phyloP scores from a whole-genome alignment of 345 rosid genomes.

The Hypericum androsaemum region DNA sequence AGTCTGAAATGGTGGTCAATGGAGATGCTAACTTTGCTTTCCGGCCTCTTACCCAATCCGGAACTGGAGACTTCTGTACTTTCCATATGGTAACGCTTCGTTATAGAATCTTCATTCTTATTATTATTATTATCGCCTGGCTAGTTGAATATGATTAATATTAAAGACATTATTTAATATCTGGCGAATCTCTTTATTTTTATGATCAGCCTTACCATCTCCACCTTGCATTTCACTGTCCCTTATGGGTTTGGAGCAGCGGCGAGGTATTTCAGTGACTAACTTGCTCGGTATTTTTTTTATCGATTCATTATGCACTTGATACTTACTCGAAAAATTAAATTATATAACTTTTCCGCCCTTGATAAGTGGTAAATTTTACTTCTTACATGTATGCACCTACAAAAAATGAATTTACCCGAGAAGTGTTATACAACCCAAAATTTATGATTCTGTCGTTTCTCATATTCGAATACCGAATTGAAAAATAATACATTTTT shows the following conservation, averaged over 20 bases:
- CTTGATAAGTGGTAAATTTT: too few relatives aligned
- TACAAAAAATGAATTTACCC: too few relatives aligned
- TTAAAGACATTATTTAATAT: neutral
- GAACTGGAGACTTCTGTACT: conserved; percentile 57
- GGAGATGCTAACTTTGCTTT: conserved; percentile 40
- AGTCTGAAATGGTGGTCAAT: conserved; percentile 68
- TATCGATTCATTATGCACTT: too few relatives aligned
- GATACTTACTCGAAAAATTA: too few relatives aligned
- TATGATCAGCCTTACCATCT: conserved; percentile 29
- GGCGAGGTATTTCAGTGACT: conserved; percentile 23
- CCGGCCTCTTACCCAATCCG: conserved; percentile 50
- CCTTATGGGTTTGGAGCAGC: conserved; percentile 40
- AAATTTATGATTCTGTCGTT: too few relatives aligned
- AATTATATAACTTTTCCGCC: too few relatives aligned
- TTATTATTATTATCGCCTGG: neutral
- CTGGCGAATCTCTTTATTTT: neutral
- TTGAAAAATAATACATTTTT: neutral
- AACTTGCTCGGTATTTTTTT: too few relatives aligned
- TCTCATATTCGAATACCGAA: neutral
- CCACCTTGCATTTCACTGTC: conserved; percentile 37
- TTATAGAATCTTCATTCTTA: neutral
- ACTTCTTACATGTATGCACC: too few relatives aligned
- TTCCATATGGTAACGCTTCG: conserved; percentile 38
- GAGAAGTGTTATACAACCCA: too few relatives aligned
- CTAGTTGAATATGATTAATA: neutral